phyloP scores from a whole-genome alignment of 2,329 filamentous ascomycete species.

The Colletotrichum plurivorum region DNA sequence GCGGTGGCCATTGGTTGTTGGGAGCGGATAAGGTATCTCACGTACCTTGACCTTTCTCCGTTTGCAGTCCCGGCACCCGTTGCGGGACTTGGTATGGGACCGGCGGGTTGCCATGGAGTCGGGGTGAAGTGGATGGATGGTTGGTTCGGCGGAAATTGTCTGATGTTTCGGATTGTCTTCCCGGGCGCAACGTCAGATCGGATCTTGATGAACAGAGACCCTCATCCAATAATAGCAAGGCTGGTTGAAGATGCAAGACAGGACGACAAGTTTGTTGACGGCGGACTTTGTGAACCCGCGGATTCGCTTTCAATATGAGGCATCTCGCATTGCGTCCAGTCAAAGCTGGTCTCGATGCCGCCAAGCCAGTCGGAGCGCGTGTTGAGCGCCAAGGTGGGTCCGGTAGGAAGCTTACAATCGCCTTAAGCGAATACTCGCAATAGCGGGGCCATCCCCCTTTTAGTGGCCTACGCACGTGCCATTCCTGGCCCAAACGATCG shows the following conservation, averaged over 20 bases:
- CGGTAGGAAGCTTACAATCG: slow-evolving; percentile 4
- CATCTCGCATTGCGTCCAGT: neutral
- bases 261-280: neutral
- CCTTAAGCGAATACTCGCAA: slow-evolving; percentile 33
- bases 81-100: slow-evolving; percentile 52
- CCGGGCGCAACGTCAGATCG: neutral
- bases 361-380: neutral
- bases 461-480: neutral
- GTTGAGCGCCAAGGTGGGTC: neutral
- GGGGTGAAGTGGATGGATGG: neutral
- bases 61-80: slow-evolving; percentile 50
- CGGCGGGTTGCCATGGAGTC: slow-evolving; percentile 42
- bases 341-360: neutral
- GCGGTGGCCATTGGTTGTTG: neutral
- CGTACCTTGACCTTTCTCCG: slow-evolving; percentile 51
- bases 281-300: slow-evolving; percentile 22
- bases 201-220: neutral
- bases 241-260: neutral
- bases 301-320: slow-evolving; percentile 17
- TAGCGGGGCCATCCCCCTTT: slow-evolving; percentile 2
- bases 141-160: neutral
- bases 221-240: neutral
- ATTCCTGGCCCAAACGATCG: neutral
- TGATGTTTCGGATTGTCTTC: slow-evolving; percentile 4
- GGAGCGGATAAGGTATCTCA: neutral